Base-by-base conservation (phyloP, 148 eudicot genomes). In the Heliamphora exappendiculata region DNA sequence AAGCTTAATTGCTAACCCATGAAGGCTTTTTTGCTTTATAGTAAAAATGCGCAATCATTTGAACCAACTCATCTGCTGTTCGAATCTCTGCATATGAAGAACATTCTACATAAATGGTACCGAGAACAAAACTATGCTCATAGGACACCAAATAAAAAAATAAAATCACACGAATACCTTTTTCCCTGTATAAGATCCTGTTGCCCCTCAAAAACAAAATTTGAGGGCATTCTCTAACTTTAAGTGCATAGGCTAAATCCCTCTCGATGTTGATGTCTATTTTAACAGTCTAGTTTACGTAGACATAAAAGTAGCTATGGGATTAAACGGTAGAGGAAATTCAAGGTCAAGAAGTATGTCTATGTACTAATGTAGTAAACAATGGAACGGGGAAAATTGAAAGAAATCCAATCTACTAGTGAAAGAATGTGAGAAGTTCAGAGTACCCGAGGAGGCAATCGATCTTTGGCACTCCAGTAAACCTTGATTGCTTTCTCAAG, bases 381-480 rank as follows among this genome's bases (percentile, higher is more conserved):
- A 42, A 24, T 42, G 31, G n/a, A 66, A 44, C 24, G 24, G 29
- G 22, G 33, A 26, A n/a, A 67, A 41, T 12, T 42, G 51, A 42
- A 45, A 22, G 51, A 67, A 67, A 22, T 31, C 36, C 70, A 20
- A 39, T 4, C 29, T 41, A 69, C 34, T 69, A 44, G 73, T 29
- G 19, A 70, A 31, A 31, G 33, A 28, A 34, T 19, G 22, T 1
- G 16, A 66, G 57, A 67, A 70, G 70, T 78, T 73, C 50, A 42
- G 20, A 68, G 33, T 89, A 94, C 98, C 87, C 98, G 96, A 79
- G 97, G 96, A 42, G 98, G 98, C 78, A 94, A 85, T 60, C 93
- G 93, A 73, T 94, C 96, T 80, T 92, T 90, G 26, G 98, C 95
- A 76, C 84, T 84, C 93, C 90, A 92, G 75, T 92, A 94, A 68